phyloP scores from a whole-genome alignment of 163 green algal species.

The Chlamydomonas reinhardtii region DNA sequence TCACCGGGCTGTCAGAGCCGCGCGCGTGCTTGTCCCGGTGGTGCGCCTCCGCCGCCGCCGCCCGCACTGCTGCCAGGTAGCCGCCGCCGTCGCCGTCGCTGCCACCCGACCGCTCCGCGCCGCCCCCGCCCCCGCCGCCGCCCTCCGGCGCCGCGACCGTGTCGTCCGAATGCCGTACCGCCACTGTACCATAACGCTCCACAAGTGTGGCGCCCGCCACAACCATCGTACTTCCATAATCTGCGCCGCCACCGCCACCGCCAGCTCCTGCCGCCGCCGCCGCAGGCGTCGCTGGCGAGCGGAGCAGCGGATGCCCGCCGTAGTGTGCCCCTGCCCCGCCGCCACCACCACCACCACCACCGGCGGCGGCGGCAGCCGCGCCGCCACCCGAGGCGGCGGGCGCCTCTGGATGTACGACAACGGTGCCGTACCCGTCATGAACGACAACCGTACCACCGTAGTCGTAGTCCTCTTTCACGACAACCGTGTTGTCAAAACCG shows the following conservation, averaged over 20 bases:
- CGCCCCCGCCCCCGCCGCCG: neutral
- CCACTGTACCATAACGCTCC: constrained; percentile 16
- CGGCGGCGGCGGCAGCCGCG: no score
- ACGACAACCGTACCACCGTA: constrained; percentile 32
- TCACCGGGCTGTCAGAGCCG: constrained; percentile 17
- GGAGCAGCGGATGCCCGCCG: constrained; percentile 26
- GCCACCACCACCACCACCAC: constrained; percentile 27
- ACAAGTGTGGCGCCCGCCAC: neutral
- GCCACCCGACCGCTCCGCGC: neutral
- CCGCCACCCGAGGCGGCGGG: no score
- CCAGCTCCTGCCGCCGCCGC: neutral
- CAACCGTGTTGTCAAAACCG: constrained; percentile 21
- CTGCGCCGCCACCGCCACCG: neutral
- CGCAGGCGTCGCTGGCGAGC: neutral
- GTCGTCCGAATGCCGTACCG: neutral
- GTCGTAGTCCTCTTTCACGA: neutral
- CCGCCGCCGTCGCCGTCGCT: constrained; percentile 20
- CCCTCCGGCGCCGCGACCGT: neutral
- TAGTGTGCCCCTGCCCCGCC: constrained; percentile 41
- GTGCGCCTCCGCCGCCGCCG: constrained; percentile 53
- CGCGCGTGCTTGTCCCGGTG: constrained; percentile 20
- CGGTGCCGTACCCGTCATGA: constrained; percentile 47
- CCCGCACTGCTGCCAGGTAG: constrained; percentile 65
- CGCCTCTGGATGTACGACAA: constrained; percentile 56
- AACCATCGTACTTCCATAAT: constrained; percentile 24